Evolutionary conservation across 139 green algal genomes (phyloP), one percentile per base, ranked within the genome.

Genomic region (Picochlorum sp.): DNA sequence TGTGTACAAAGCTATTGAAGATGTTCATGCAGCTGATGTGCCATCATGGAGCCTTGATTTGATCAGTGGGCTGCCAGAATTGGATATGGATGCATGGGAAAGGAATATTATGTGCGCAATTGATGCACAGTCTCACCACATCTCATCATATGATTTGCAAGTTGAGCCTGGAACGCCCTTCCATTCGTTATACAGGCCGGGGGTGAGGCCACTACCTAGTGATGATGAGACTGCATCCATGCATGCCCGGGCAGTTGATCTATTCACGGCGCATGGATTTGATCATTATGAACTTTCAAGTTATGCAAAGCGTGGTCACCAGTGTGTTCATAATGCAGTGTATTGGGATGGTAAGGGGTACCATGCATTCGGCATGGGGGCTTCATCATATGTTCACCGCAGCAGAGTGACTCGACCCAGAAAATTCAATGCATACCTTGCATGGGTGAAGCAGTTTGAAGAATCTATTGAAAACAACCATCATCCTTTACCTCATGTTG

Each of bases 121-220:
- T 1, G 75, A 64, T 6, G 76, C 77, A 3, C 41, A 24, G 14
- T 88, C 93, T 3, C 31, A 69, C 47, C 92, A 98, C 77, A 65
- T 98, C 7, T 96, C 86, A 7, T 78, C 93, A 15, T 98, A 98
- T 67, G 92, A 98, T 79, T 77, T 98, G 18, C 92, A 98, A 81
- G 80, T 98, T 8, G 92, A 98, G 77, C 77, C 90, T 28, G 74
- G 77, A 45, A 98, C 93, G 1, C 84, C 88, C 1, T 98, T 98
- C 84, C 87, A 72, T 0, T 61, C 79, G 21, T 86, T 78, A 81
- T 95, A 93, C 68, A 37, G 47, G 0, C 67, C 74, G 4, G 89
- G 88, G 0, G 24, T 63, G 16, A 20, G 57, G 20, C 74, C 79
- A 2, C 65, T 96, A 49, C 88, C 89, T 6, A 47, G 58, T 3